Evolutionary conservation across 306 rosid genomes (phyloP).

Genomic region (Cajanus cajan): DNA sequence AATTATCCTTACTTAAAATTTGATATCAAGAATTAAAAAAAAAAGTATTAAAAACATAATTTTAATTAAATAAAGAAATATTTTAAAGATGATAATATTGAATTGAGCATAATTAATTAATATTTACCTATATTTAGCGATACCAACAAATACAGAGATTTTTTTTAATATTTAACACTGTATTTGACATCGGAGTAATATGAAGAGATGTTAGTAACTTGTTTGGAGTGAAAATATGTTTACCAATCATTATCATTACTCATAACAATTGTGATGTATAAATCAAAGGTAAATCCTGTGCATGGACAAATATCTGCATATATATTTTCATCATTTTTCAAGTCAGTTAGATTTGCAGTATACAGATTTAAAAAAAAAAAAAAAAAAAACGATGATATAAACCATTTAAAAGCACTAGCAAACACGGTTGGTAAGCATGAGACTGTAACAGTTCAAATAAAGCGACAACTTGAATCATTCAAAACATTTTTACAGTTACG

Average conservation of each 20-base stretch:
- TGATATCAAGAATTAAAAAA: too few species aligned
- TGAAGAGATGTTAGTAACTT: background rate
- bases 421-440: constrained; percentile 21
- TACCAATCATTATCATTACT: background rate
- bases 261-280: background rate
- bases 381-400: background rate
- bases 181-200: too few species aligned
- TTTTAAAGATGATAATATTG: too few species aligned
- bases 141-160: too few species aligned
- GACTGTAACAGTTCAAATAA: constrained; percentile 13
- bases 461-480: constrained; percentile 13
- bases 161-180: too few species aligned
- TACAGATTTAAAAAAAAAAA: too few species aligned
- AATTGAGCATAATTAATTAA: too few species aligned
- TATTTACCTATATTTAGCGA: too few species aligned
- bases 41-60: too few species aligned
- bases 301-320: background rate
- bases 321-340: constrained; percentile 5
- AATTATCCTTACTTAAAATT: too few species aligned
- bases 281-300: background rate
- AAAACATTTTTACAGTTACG: constrained; percentile 26
- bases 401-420: constrained; percentile 31
- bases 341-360: constrained; percentile 20
- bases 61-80: too few species aligned
- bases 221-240: background rate